These are phyloP conservation scores for Intubia oerlemansii DNA, from an alignment of 2,329 filamentous ascomycete genomes.

Conservation along the genomic window DNA sequence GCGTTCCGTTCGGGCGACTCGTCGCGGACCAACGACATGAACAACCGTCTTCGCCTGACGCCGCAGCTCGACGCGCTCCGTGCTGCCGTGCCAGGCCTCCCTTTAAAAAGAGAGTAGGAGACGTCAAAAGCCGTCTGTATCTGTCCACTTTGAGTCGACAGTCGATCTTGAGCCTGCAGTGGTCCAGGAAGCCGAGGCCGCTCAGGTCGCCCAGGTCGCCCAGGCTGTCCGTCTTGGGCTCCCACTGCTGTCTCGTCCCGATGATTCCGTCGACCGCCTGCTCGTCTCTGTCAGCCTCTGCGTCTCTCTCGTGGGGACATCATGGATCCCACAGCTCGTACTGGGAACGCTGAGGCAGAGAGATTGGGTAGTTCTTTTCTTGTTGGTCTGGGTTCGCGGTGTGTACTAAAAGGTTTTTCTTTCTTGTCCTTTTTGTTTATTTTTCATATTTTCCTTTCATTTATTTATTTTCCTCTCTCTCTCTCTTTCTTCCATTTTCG, in stretches of 20 bases:
- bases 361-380: conserved; percentile 1
- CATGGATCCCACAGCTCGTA: no score
- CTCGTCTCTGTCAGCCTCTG: no score
- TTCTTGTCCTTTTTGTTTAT: not conserved
- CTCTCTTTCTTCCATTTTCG: no score
- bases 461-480: no score
- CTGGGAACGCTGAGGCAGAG: not conserved
- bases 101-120: conserved; percentile 12
- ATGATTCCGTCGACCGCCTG: no score
- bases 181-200: no score
- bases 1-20: conserved; percentile 3
- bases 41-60: conserved; percentile 7
- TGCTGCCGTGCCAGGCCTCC: conserved; percentile 10
- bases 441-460: not conserved
- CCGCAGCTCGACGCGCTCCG: conserved; percentile 7
- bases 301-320: no score
- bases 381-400: conserved; percentile 5
- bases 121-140: no score
- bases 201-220: no score
- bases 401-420: conserved; percentile 2
- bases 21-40: conserved; percentile 3
- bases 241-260: no score
- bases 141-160: no score
- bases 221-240: no score
- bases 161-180: conserved; percentile 11